phyloP scores from a whole-genome alignment of 2,329 filamentous ascomycete species.

The Aspergillus transmontanensis region DNA sequence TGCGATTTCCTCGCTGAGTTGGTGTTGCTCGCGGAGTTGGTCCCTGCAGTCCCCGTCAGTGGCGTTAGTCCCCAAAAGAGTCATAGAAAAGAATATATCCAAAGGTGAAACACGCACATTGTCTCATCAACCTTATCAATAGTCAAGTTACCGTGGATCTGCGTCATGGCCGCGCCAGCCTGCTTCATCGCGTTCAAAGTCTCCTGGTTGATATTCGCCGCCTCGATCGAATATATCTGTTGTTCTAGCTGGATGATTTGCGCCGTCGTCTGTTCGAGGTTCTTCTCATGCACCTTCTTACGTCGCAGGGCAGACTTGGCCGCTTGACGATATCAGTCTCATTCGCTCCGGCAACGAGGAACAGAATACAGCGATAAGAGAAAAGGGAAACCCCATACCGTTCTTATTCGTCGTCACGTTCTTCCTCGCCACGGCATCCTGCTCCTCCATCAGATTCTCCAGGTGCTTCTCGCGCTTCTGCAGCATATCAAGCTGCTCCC shows the following conservation, averaged over 20 bases:
- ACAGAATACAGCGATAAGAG: neutral
- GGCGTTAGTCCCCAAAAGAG: slow-evolving; percentile 1
- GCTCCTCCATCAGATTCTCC: slow-evolving; percentile 88
- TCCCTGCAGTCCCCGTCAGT: slow-evolving; percentile 62
- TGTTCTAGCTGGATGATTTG: slow-evolving; percentile 93
- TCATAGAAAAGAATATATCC: neutral
- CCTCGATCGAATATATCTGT: slow-evolving; percentile 95
- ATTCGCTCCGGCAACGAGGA: neutral
- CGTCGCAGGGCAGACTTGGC: slow-evolving; percentile 87
- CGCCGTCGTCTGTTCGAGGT: slow-evolving; percentile 82
- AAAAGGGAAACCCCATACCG: slow-evolving; percentile 59
- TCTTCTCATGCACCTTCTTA: slow-evolving; percentile 93
- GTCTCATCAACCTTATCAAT: slow-evolving; percentile 93
- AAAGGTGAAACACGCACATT: slow-evolving; percentile 66
- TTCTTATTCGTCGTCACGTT: slow-evolving; percentile 87
- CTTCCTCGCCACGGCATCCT: slow-evolving; percentile 86
- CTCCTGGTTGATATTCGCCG: slow-evolving; percentile 98
- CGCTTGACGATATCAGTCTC: slow-evolving; percentile 56
- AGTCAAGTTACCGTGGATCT: slow-evolving; percentile 86
- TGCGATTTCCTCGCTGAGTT: slow-evolving; percentile 89
- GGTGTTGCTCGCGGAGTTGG: slow-evolving; percentile 85
- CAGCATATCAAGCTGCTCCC: slow-evolving; percentile 93
- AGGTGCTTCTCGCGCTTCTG: slow-evolving; percentile 94
- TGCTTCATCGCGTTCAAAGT: slow-evolving; percentile 93
- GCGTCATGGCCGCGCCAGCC: slow-evolving; percentile 86